A percentile compares a stretch with the other conserved stretches of the same genome.
Conservation (phyloP, 305 asterid species). For the Fraxinus platypoda region DNA sequence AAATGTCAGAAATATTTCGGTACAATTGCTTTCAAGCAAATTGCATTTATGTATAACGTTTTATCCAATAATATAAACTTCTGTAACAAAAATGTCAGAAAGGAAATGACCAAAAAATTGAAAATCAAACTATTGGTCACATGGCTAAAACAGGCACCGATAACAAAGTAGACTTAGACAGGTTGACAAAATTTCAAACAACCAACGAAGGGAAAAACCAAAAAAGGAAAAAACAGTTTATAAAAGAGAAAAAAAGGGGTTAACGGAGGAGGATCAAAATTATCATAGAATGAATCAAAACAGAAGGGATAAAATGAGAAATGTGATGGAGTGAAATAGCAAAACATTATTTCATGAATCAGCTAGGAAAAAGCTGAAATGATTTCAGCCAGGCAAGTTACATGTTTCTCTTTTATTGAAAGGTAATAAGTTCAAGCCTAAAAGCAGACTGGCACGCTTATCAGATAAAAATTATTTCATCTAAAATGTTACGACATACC, state of each 20-base stretch:
- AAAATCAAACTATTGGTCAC: too few species aligned
- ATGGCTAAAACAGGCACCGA: background rate
- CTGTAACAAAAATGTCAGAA: background rate
- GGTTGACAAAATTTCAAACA: background rate
- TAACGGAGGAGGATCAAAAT: too few species aligned
- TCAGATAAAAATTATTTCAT: background rate
- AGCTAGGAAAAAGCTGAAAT: too few species aligned
- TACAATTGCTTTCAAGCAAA: background rate
- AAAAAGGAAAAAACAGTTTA: background rate
- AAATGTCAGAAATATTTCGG: background rate
- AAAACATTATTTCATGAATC: background rate
- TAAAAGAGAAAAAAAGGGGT: background rate
- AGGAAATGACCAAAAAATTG: too few species aligned
- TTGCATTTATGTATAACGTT: background rate
- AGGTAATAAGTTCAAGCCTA: background rate
- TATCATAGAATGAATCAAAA: too few species aligned
- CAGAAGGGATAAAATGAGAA: too few species aligned
- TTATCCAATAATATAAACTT: too few species aligned
- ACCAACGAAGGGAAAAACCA: background rate
- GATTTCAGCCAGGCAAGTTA: too few species aligned
- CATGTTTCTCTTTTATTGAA: too few species aligned
- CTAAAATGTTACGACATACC: background rate
- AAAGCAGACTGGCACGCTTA: background rate
- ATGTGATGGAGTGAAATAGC: too few species aligned
- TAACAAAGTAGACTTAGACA: background rate